Evolutionary conservation across 805 yeast species (phyloP), one percentile per base, ranked within the genome.

Genomic region (Candida namnaoensis): DNA sequence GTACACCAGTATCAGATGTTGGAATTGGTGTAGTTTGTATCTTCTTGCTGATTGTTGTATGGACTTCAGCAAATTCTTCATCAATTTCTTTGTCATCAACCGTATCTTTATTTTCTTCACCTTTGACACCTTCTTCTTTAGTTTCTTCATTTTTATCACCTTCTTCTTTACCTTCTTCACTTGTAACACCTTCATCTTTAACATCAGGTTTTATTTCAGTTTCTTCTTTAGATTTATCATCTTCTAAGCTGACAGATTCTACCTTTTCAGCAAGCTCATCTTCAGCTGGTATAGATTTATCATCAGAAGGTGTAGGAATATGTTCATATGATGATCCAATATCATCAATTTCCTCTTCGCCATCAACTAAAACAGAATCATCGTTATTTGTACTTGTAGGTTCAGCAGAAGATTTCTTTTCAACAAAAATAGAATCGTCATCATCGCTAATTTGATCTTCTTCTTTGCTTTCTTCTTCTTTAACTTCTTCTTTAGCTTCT

Each of bases 201-300:
- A 7, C 28, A 7, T 27, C 28, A 27, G n/a, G n/a, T n/a, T n/a
- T n/a, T n/a, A n/a, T n/a, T n/a, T n/a, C n/a, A n/a, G n/a, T n/a
- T n/a, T n/a, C n/a, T n/a, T n/a, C n/a, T n/a, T 26, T 33, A 25
- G 14, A 9, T 32, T 14, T 35, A 30, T 23, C 23, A 13, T 7
- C 33, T 12, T 38, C 41, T 9, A 11, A 43, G 35, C 38, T 32
- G 33, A 6, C 40, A 33, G 34, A 38, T 9, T 39, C 38, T 12
- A 39, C 35, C 10, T 45, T 37, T n/a, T 42, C 41, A n/a, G 24
- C 30, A n/a, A 44, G 30, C 3, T 23, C 14, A 19, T 19, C 37
- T 10, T 30, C n/a, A n/a, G 7, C 33, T 5, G 39, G 24, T 5
- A 7, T n/a, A 6, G 26, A 7, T 30, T 9, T 9, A 14, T 12